Conservation (phyloP, 2,329 filamentous ascomycete genomes). For the Pseudogymnoascus sp. region DNA sequence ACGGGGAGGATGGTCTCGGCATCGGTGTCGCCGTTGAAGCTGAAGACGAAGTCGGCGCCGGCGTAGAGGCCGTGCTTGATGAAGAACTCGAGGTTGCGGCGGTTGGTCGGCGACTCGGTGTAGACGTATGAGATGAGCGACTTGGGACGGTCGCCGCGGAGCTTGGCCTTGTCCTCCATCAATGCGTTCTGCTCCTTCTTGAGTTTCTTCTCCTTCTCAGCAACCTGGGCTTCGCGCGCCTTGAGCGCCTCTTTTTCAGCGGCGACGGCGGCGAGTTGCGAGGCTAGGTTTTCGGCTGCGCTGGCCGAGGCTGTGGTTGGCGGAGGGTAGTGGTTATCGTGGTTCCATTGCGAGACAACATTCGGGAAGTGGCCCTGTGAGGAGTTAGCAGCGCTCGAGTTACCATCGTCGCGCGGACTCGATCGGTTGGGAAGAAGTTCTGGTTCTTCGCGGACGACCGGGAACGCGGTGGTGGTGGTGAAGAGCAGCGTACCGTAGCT, state of each 20-base stretch:
- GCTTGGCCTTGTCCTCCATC: background rate
- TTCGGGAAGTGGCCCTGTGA: conserved; percentile 2
- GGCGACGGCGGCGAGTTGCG: background rate
- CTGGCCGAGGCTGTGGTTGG: background rate
- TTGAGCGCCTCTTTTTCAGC: background rate
- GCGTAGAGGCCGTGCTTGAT: conserved; percentile 10
- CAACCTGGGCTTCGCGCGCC: background rate
- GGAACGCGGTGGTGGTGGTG: background rate
- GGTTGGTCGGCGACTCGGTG: conserved; percentile 5
- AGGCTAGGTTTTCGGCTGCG: background rate
- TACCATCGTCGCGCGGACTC: background rate
- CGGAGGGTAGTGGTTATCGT: background rate
- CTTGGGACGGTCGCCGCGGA: background rate
- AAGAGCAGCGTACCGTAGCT: background rate
- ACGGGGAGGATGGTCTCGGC: conserved; percentile 1
- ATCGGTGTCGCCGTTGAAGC: conserved; percentile 11
- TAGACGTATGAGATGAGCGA: conserved; percentile 14
- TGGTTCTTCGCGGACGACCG: background rate
- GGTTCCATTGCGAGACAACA: conserved; percentile 5
- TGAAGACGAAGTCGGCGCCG: conserved; percentile 11
- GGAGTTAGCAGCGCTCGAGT: background rate
- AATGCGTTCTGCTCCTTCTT: conserved; percentile 1
- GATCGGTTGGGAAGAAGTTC: background rate
- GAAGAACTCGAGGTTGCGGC: conserved; percentile 12
- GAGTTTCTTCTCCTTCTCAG: background rate